Evolutionary conservation across 2,329 filamentous ascomycete genomes (phyloP), one percentile per base, ranked within the genome.

Genomic region (Periconia sp.): DNA sequence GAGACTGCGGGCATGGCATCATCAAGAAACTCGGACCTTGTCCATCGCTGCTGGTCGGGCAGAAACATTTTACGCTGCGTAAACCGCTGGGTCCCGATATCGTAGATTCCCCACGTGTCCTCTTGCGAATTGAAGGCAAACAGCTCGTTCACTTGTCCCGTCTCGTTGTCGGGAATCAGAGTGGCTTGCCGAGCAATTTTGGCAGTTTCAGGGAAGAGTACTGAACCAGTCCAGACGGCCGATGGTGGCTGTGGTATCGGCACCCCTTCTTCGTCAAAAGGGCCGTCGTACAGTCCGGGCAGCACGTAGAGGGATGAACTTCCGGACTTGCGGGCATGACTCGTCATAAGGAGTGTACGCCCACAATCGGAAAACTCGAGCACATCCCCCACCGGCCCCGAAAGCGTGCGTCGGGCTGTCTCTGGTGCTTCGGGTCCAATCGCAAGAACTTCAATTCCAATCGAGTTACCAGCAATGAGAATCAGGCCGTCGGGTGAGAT

Each of bases 371-470:
- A 74, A 43, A 76, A 76, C 42, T 73, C 66, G 27, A 76, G 57
- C 1, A 63, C 64, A 41, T 75, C 73, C 43, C 73, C 71, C 1
- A 69, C 64, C 3, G 70, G 67, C 1, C 72, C 72, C 10, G 70
- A 72, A 10, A 76, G 68, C 6, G 69, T 69, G 5, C 74, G 64
- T 46, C 69, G 58, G 30, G 66, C 60, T 3, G 72, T 65, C 43
- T 71, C 73, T 6, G 68, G 66, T 1, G 84, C 85, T 49, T 80
- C 83, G 2, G 86, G 79, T 45, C 84, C 84, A 40, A 96, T 77
- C 6, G 91, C 89, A 27, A 90, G 86, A 0, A 96, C 89, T 71
- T 96, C 92, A 57, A 96, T 92, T n/a, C 90, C 90, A 51, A 90
- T 89, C 66, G 91, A 86, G 72, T 92, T 95, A 8, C 91, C 91